Evolutionary conservation across 2,329 filamentous ascomycete species (phyloP).

Genomic region (Phoma sp.): DNA sequence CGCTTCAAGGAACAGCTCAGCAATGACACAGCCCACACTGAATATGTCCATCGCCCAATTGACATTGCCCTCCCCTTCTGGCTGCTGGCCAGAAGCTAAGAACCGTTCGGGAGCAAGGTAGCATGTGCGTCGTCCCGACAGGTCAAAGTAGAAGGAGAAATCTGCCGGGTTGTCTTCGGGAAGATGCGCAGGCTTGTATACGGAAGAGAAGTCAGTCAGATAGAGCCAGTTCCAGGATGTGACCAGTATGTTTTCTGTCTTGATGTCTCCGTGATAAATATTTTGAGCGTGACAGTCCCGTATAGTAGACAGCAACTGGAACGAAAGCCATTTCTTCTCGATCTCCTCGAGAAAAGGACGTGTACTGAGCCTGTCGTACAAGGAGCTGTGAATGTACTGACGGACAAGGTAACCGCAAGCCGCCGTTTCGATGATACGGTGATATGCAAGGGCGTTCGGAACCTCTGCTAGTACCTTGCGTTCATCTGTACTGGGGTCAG

Average conservation of each 20-base stretch:
- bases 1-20: conserved; percentile 91
- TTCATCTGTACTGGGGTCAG: conserved; percentile 66
- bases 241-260: conserved; percentile 94
- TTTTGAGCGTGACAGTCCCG: conserved; percentile 89
- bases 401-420: conserved; percentile 92
- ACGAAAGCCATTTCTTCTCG: conserved; percentile 98
- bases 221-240: conserved; percentile 99
- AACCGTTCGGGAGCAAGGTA: conserved; percentile 96
- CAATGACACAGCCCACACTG: conserved; percentile 94
- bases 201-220: conserved; percentile 93
- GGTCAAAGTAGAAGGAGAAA: conserved; percentile 98
- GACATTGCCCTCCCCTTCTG: conserved; percentile 67
- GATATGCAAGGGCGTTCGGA: conserved; percentile 89
- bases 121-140: conserved; percentile 87
- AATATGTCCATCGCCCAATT: conserved; percentile 99
- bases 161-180: conserved; percentile 97
- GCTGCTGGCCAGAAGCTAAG: conserved; percentile 71
- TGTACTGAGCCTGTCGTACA: conserved; percentile 95
- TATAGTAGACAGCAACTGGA: conserved; percentile 90
- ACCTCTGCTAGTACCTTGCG: conserved; percentile 79
- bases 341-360: conserved; percentile 96
- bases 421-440: conserved; percentile 89
- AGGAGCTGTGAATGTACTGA: conserved; percentile 93
- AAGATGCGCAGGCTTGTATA: conserved; percentile 91
- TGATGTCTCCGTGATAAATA: conserved; percentile 97